Base-by-base conservation (phyloP, 768 basidiomycete species). In the Suillus decipiens region DNA sequence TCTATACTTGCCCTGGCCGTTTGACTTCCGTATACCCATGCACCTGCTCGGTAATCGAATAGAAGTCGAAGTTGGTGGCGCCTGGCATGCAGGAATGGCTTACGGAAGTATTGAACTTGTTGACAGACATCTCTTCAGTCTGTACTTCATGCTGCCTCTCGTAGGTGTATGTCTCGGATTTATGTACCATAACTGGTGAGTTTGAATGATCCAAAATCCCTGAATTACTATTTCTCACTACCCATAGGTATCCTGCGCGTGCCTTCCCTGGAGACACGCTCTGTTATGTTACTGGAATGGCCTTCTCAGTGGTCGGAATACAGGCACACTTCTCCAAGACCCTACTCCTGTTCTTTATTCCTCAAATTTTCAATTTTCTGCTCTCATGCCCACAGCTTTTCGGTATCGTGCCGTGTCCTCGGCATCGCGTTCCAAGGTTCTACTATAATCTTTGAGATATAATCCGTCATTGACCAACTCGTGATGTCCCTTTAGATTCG, bases 281-380 rank as follows among this genome's bases (percentile, higher is more conserved):
- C 36, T 99, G 97, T 76, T 99, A 99, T 78, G 88, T 98, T 45
- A 87, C 95, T 0, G 97, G 97, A 64, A 99, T 99, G 97, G 94
- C 97, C 5, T 99, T 99, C 73, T 90, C 97, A 1, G 96, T 97
- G 10, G 95, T 96, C 37, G 96, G 95, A 28, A 98, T 99, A 66
- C 93, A 97, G 71, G 95, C 92, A 0, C 97, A 99, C 75, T 98
- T 95, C 76, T 94, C 93, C 60, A 99, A 99, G 78, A 99, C 97
- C 0, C 80, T 99, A 10, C 83, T 98, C 62, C 79, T 99, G 31
- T 99, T 99, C 82, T 99, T 99, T 80, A 83, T 99, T 55, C 97
- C 97, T 5, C 97, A 99, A 74, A 90, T 97, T 66, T 95, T 98
- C 86, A 99, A 99, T 75, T 99, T 99, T 72, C 61, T 99, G 57